Base-by-base conservation (phyloP, 345 rosid species). In the Toxicodendron radicans region DNA sequence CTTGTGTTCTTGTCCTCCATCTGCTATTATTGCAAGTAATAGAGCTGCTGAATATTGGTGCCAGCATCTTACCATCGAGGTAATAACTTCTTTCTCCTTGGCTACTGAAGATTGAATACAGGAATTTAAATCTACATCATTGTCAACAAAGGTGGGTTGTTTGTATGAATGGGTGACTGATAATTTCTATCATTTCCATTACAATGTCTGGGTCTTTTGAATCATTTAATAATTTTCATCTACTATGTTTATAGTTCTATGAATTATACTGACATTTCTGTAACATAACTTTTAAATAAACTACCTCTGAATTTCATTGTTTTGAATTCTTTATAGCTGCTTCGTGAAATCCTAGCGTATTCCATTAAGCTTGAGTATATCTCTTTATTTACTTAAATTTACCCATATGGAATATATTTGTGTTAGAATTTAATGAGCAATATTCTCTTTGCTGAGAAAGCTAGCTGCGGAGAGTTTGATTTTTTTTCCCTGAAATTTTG, bases 61-160 rank as follows among this genome's bases (percentile, higher is more conserved):
- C 88, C 97, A 85, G 76, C 84, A 92, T 78, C 85, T 92, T 78
- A 82, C 93, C 64, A 80, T 90, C 49, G 97, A 92, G 95, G 99
- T 84, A 87, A 81, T 83, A 58, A 63, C 48, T 63, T 71, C 75
- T 60, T 52, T 75, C 68, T 45, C 17, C 58, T 68, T n/a, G 49
- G 45, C 75, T 33, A 21, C 13, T 24, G 45, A 46, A 72, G 65
- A 64, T 70, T 72, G 52, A 54, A 16, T 63, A 18, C 2, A 35
- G n/a, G 49, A 52, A 71, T 33, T 24, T 66, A 53, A 59, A 58
- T 73, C 46, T 41, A 1, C 1, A 27, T 8, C 30, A 70, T 0
- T 61, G 10, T 57, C 51, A 64, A 45, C 38, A 64, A 62, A 64
- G 62, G 14, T 67, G 27, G 45, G 35, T 66, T 66, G 64, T 66